Evolutionary conservation across 352 stramenopile species (phyloP), one percentile per base, ranked within the genome.

Genomic region (Phytophthora lateralis): DNA sequence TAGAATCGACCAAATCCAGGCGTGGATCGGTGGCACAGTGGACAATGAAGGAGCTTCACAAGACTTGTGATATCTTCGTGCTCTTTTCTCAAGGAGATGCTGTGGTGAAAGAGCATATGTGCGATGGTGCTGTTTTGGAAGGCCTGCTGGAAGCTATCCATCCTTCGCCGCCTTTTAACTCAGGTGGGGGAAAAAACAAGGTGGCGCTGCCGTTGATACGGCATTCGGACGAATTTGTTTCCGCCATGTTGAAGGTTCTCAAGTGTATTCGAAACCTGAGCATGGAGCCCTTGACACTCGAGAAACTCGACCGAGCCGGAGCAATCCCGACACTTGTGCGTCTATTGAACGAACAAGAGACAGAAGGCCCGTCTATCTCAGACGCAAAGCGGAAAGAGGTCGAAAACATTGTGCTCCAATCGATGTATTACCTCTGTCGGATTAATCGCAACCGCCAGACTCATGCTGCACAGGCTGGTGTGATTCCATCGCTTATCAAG

Each of bases 31-130:
- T 34, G 15, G 58, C 39, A 37, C 65, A 55, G 9, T 94, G 85
- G 85, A 77, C 73, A 0, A 69, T 90, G 38, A 72, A 81, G 17
- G 85, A 96, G 34, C 63, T 94, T 27, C 74, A 92, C 55, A 76
- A 88, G 45, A 91, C 93, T 45, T 95, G 87, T 51, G 85, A 97
- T 46, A 90, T 97, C 24, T 81, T 98, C 8, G 62, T 97, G 11
- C 71, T 96, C 4, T 98, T 98, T 70, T 97, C 91, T 32, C 92
- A 97, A 67, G 90, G 89, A 15, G 92, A 98, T 58, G 78, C 76
- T 3, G 79, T 97, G 10, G 91, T 98, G 12, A 97, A 98, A 71
- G 90, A 98, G 42, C 90, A 97, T 54, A 91, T 98, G 78, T 96
- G 89, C 24, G 89, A 97, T 35, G 75, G 83, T 10, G 81, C 66